Base-by-base conservation (phyloP, 2,329 filamentous ascomycete species). In the Aspergillus tamarii region DNA sequence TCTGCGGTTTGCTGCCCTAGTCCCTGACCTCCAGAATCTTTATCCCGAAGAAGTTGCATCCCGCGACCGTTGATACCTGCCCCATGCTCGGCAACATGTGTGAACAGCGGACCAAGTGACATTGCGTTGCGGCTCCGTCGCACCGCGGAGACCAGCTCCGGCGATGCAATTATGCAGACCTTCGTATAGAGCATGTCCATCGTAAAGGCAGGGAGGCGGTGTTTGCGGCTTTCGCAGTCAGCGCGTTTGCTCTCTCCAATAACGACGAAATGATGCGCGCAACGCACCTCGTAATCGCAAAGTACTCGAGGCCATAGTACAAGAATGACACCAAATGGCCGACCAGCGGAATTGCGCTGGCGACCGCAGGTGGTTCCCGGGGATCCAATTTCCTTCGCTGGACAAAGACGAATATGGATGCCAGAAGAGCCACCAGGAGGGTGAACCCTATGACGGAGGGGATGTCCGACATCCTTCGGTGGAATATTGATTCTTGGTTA, bases 241-340 rank as follows among this genome's bases (percentile, higher is more conserved):
- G 59, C 14, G 39, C 16, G 7, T 1, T 34, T 26, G n/a, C 46
- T 23, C 3, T 30, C 4, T 8, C 2, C 7, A 14, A 4, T 8
- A 23, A 28, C 2, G 45, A 28, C 2, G 23, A 28, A 26, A 16
- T 12, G 9, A 9, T n/a, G 14, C 2, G 23, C 8, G 12, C 14
- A 19, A 58, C 62, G 26, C 34, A 74, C 74, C 65, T 67, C n/a
- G 65, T 57, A 14, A 54, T 57, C 3, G 48, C 41, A 48, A 67
- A 74, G 45, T 76, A 75, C 14, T 59, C 54, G 4, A 72, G 23
- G 0, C 74, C 73, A 60, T 73, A 53, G 16, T 64, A 57, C 9
- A 73, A 16, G 9, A 76, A 43, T 2, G 67, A 71, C 19, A 73
- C 43, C 16, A 70, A 5, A 59, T 76, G 74, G 11, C 74, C 72